These are phyloP conservation scores for Penicillium griseofulvum DNA, from an alignment of 2,329 filamentous ascomycete genomes.

Conservation along the genomic window DNA sequence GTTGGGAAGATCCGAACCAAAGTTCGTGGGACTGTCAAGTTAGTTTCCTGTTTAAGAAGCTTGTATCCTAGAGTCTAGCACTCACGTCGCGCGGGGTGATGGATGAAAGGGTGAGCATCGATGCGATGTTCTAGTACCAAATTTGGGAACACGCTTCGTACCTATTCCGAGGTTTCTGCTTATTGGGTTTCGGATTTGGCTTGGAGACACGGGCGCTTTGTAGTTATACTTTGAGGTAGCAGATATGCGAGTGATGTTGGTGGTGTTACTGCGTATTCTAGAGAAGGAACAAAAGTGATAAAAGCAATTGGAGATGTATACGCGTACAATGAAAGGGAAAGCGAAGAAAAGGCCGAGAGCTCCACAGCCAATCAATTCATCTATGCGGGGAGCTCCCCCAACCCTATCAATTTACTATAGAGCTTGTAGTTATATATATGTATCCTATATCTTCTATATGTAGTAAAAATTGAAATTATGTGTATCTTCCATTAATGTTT, in stretches of 20 bases:
- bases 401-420: not conserved
- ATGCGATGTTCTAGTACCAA: not conserved
- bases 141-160: not conserved
- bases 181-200: not conserved
- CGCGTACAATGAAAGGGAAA: not conserved
- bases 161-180: not conserved
- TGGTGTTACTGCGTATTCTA: not conserved
- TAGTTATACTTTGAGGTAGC: not conserved
- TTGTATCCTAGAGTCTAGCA: constrained; percentile 4
- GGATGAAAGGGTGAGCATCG: constrained; percentile 63
- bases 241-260: not conserved
- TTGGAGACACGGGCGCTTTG: not conserved
- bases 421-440: no score
- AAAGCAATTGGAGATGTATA: not conserved
- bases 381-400: constrained; percentile 11
- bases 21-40: constrained; percentile 63
- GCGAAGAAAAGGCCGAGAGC: constrained; percentile 9
- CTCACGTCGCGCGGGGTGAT: constrained; percentile 69
- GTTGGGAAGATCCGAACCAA: constrained; percentile 67
- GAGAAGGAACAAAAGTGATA: not conserved
- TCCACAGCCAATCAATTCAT: constrained; percentile 12
- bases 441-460: no score
- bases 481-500: no score
- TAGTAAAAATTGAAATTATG: no score
- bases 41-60: constrained; percentile 18